These are phyloP conservation scores for Baorangia bicolor DNA, from an alignment of 768 basidiomycete genomes.

Conservation along the genomic window DNA sequence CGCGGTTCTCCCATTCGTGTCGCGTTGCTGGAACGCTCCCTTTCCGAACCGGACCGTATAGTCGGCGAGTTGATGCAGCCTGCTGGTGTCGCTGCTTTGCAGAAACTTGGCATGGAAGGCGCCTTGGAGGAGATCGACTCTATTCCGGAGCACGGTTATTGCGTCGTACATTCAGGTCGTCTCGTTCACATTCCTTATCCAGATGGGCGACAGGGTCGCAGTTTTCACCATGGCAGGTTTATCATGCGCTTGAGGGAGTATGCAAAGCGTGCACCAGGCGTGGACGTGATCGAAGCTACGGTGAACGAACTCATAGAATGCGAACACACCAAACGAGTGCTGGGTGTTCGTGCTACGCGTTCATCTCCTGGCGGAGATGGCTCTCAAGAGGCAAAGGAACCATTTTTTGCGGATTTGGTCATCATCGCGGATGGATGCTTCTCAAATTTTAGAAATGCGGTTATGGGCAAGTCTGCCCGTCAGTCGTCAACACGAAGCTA, in stretches of 20 bases:
- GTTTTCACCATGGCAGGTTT: constrained; percentile 94
- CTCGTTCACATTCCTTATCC: constrained; percentile 92
- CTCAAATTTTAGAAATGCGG: constrained; percentile 79
- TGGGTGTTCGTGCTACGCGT: constrained; percentile 66
- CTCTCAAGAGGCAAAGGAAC: constrained; percentile 42
- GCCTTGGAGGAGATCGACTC: constrained; percentile 89
- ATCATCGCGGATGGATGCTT: constrained; percentile 94
- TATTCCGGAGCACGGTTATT: constrained; percentile 81
- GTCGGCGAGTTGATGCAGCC: constrained; percentile 97
- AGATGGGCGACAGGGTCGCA: constrained; percentile 63
- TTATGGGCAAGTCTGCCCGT: constrained; percentile 51
- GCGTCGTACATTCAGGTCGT: constrained; percentile 59
- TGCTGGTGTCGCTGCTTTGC: constrained; percentile 76
- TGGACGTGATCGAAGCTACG: constrained; percentile 84
- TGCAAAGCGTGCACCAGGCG: constrained; percentile 57
- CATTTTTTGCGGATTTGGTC: constrained; percentile 73
- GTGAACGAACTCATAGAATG: constrained; percentile 73
- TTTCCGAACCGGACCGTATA: constrained; percentile 92
- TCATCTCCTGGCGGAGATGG: constrained; percentile 32
- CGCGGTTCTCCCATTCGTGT: constrained; percentile 65
- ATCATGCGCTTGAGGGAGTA: constrained; percentile 74
- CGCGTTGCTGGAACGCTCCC: constrained; percentile 85
- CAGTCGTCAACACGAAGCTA: constrained; percentile 66
- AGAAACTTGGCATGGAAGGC: constrained; percentile 70
- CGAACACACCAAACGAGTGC: constrained; percentile 46